Base-by-base conservation (phyloP, 225 moss, liverwort and hornwort species). In the Sphagnum contortum region DNA sequence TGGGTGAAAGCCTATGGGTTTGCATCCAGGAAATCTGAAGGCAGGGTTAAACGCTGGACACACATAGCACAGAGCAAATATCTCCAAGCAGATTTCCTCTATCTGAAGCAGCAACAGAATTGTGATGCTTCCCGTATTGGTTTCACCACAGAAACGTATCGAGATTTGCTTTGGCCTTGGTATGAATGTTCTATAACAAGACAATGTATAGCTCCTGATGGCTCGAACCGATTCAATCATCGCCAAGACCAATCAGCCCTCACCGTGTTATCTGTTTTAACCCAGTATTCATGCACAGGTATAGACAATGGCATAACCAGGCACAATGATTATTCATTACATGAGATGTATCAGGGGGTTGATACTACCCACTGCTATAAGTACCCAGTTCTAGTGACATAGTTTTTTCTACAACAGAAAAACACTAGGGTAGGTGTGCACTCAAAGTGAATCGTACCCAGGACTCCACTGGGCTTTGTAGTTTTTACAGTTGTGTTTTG, bases 181-280 rank as follows among this genome's bases (percentile, higher is more conserved):
- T 88, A 82, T 47, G 84, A 88, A 58, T 88, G 88, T 66, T 82
- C 82, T 48, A 61, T 79, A 49, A 88, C 83, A 8, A 73, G 60
- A 55, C 84, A 88, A 48, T 88, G 88, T 14, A 88, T 88, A 49
- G 88, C 88, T 5, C 88, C 84, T 2, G 84, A 82, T 13, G 85
- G 85, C 29, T 82, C 84, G 5, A 79, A 85, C 65, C 74, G 84
- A 47, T 79, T 1, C 14, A 88, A 88, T 53, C 88, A 88, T 66
- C 77, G 88, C n/a, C 88, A 88, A 61, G 88, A 88, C 75, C 84
- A 88, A 54, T 84, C 88, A 6, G 85, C 88, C 45, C 77, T 88
- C 11, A 50, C 82, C 3, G 44, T 88, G 5, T 62, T 88, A 11
- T 85, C 85, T 2, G 58, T 68, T 9, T 3, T 45, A n/a, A 1